Base-by-base conservation (phyloP, 2,329 filamentous ascomycete genomes). In the Aspergillus clavatus region DNA sequence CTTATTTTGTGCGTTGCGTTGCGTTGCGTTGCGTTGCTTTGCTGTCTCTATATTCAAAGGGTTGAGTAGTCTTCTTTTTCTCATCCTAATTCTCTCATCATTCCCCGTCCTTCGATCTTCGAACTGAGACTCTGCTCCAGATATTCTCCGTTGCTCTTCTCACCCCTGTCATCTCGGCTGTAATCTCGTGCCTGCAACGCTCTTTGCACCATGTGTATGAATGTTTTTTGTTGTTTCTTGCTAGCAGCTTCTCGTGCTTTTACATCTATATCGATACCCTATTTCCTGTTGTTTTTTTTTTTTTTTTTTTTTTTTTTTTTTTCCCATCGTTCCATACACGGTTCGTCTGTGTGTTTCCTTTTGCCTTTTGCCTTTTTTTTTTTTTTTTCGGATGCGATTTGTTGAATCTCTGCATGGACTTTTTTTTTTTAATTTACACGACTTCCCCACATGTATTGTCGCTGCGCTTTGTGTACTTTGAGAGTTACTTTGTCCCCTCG, bases 251-350 rank as follows among this genome's bases (percentile, higher is more conserved):
- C 50, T 46, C 31, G 46, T 50, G 52, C 47, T 52, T 42, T 53
- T 52, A 51, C 54, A 37, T 55, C 51, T 53, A 56, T 52, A 58
- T 63, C 61, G 62, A 65, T 65, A 65, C 61, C 62, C 61, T 58
- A 51, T 58, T 51, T 51, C 43, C 55, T 54, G 61, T 53, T 38
- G 43, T 38, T 46, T 51, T 45, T 53, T 47, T 45, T 51, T 48
- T 44, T 44, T 27, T 41, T 38, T 38, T 51, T n/a, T n/a, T n/a
- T n/a, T n/a, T n/a, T n/a, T n/a, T n/a, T n/a, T n/a, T n/a, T n/a
- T n/a, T n/a, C n/a, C n/a, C n/a, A n/a, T n/a, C 35, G 43, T 44
- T 40, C 45, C 40, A 46, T 47, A 45, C 45, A 42, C 27, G 38
- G 40, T 33, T 46, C n/a, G 41, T 51, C 42, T 46, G 40, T 26